Conservation (phyloP, 2,329 filamentous ascomycete genomes). For the Alternaria conjuncta region DNA sequence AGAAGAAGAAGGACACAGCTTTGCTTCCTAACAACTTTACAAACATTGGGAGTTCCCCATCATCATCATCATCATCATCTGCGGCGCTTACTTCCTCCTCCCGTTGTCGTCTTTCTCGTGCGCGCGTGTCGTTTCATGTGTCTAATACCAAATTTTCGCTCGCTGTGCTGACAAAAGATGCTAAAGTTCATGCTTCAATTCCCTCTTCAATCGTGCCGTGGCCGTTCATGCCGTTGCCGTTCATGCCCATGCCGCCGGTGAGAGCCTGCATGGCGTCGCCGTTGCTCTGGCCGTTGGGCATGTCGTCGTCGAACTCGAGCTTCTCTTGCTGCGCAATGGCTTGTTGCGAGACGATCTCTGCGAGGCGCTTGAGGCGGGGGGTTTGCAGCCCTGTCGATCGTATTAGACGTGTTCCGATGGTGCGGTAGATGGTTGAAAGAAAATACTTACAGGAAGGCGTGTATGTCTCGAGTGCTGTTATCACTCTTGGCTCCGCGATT, state of each 20-base stretch:
- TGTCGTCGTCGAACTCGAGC: slow-evolving; percentile 60
- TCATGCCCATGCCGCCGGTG: slow-evolving; percentile 19
- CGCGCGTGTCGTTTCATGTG: slow-evolving; percentile 8
- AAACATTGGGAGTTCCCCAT: neutral
- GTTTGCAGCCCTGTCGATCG: slow-evolving; percentile 81
- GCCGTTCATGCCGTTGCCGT: slow-evolving; percentile 19
- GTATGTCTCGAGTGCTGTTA: slow-evolving; percentile 96
- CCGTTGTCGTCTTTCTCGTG: slow-evolving; percentile 5
- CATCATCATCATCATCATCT: neutral
- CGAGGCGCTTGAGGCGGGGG: slow-evolving; percentile 88
- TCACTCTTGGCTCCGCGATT: slow-evolving; percentile 94
- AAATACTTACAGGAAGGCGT: slow-evolving; percentile 86
- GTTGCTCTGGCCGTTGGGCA: slow-evolving; percentile 22
- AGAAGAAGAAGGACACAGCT: neutral
- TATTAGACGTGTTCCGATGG: slow-evolving; percentile 35
- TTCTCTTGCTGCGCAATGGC: slow-evolving; percentile 95
- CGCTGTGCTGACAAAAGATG: slow-evolving; percentile 11
- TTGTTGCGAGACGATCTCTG: slow-evolving; percentile 97
- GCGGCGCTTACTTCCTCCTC: neutral
- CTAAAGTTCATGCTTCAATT: slow-evolving; percentile 22
- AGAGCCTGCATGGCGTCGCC: slow-evolving; percentile 29
- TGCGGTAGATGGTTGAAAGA: neutral
- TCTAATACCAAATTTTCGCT: slow-evolving; percentile 14
- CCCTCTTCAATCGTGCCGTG: slow-evolving; percentile 27
- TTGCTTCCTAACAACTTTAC: slow-evolving; percentile 3